These are phyloP conservation scores for Nicotiana paniculata DNA, from an alignment of 257 asterid genomes.

Conservation along the genomic window DNA sequence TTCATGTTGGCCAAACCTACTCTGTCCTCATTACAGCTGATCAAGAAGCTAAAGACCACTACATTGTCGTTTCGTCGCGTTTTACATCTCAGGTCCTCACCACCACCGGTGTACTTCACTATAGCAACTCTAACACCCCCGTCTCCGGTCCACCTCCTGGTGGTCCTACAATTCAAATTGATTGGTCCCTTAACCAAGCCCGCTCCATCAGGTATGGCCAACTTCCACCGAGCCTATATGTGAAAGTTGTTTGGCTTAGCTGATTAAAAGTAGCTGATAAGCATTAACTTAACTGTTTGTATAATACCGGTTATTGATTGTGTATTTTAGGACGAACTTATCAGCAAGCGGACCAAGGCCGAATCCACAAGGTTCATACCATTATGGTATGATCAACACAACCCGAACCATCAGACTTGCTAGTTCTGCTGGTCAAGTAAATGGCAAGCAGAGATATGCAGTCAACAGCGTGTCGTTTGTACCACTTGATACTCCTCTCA, in stretches of 20 bases:
- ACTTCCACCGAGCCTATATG: not conserved
- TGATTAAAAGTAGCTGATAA: not conserved
- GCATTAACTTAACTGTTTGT: not conserved
- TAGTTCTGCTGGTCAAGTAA: conserved; percentile 22
- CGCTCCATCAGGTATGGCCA: conserved; percentile 59
- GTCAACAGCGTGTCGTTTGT: conserved; percentile 24
- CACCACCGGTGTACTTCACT: conserved; percentile 71
- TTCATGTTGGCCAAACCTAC: conserved; percentile 81
- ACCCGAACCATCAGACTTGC: conserved; percentile 20
- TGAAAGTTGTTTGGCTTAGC: too few species aligned
- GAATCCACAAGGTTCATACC: conserved; percentile 27
- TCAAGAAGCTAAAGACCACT: conserved; percentile 65
- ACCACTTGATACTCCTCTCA: conserved; percentile 21
- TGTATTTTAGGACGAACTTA: conserved; percentile 13
- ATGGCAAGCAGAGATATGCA: conserved; percentile 23
- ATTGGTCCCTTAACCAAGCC: conserved; percentile 95
- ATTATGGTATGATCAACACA: conserved; percentile 26
- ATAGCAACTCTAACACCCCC: conserved; percentile 46
- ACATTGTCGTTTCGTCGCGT: conserved; percentile 62
- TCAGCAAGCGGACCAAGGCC: conserved; percentile 31
- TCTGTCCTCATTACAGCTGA: conserved; percentile 84
- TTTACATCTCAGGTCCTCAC: conserved; percentile 53
- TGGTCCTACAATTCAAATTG: conserved; percentile 84
- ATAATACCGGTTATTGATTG: not conserved
- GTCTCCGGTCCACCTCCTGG: conserved; percentile 76